These are phyloP conservation scores for Baudoinia panamericana DNA, from an alignment of 495 filamentous ascomycete genomes.

Conservation along the genomic window DNA sequence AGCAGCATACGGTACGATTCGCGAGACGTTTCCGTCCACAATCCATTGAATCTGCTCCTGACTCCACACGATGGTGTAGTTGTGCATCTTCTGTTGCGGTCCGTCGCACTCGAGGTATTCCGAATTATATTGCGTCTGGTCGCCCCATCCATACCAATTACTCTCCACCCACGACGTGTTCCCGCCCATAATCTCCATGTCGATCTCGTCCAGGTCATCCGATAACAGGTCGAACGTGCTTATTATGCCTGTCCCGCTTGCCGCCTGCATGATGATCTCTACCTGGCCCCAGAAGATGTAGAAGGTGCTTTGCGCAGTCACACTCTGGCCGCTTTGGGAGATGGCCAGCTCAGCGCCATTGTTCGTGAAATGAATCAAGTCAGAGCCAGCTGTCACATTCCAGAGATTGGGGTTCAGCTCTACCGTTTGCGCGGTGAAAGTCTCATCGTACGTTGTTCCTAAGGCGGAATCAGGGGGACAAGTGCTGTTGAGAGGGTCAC, in stretches of 20 bases:
- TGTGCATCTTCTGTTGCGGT: constrained; percentile 45
- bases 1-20: constrained; percentile 50
- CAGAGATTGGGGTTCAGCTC: constrained; percentile 34
- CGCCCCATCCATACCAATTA: constrained; percentile 81
- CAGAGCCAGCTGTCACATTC: constrained; percentile 43
- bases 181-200: constrained; percentile 40
- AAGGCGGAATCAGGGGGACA: constrained; percentile 57
- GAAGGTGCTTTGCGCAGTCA: constrained; percentile 58
- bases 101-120: constrained; percentile 28
- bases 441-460: constrained; percentile 50
- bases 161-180: constrained; percentile 43
- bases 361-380: constrained; percentile 36
- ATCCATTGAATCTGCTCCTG: constrained; percentile 54
- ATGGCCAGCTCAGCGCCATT: constrained; percentile 59
- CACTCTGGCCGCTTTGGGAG: constrained; percentile 53
- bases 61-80: constrained; percentile 74
- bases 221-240: constrained; percentile 74
- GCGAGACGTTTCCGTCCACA: constrained; percentile 54
- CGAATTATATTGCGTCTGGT: constrained; percentile 49
- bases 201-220: constrained; percentile 79
- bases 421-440: constrained; percentile 39
- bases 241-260: constrained; percentile 63
- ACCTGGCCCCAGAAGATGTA: constrained; percentile 69
- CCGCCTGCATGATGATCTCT: constrained; percentile 58
- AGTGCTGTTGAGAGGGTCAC: constrained; percentile 47